Evolutionary conservation across 768 basidiomycete genomes (phyloP).

Genomic region (Hericium erinaceus): DNA sequence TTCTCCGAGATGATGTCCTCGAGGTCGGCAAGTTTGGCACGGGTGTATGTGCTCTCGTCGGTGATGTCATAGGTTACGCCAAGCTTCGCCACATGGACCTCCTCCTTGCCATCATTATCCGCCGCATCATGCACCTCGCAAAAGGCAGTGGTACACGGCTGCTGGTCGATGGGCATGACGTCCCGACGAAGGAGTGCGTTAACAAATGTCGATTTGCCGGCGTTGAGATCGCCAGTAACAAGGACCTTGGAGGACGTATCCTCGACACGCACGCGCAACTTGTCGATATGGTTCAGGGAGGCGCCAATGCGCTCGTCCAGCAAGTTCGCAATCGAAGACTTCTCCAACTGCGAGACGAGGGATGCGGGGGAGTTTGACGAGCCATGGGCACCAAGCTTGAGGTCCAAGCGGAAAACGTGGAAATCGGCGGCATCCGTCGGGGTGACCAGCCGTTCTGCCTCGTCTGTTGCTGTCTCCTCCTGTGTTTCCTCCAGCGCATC

Average conservation of each 20-base stretch:
- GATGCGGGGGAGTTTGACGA: slow-evolving; percentile 52
- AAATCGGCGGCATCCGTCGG: slow-evolving; percentile 50
- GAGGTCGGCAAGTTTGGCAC: slow-evolving; percentile 56
- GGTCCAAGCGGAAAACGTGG: slow-evolving; percentile 83
- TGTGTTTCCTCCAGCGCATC: slow-evolving; percentile 33
- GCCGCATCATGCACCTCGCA: slow-evolving; percentile 91
- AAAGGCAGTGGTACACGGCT: slow-evolving; percentile 95
- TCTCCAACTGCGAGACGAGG: slow-evolving; percentile 88
- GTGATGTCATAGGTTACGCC: slow-evolving; percentile 55
- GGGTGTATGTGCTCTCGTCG: slow-evolving; percentile 72
- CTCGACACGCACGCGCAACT: slow-evolving; percentile 76
- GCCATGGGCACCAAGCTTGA: slow-evolving; percentile 76
- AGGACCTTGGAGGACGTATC: slow-evolving; percentile 94
- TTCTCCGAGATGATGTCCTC: slow-evolving; percentile 73
- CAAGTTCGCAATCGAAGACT: slow-evolving; percentile 85
- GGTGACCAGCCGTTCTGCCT: slow-evolving; percentile 28
- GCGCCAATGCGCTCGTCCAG: slow-evolving; percentile 75
- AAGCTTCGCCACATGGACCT: slow-evolving; percentile 75
- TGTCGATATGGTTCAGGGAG: slow-evolving; percentile 71
- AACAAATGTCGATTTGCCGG: slow-evolving; percentile 97
- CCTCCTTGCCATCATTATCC: slow-evolving; percentile 72
- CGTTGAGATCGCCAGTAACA: slow-evolving; percentile 96
- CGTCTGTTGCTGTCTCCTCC: slow-evolving; percentile 19
- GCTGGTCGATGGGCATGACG: slow-evolving; percentile 96
- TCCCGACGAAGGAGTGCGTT: slow-evolving; percentile 87